Evolutionary conservation across 768 basidiomycete genomes (phyloP), one percentile per base, ranked within the genome.

Genomic region (Pluteus cervinus): DNA sequence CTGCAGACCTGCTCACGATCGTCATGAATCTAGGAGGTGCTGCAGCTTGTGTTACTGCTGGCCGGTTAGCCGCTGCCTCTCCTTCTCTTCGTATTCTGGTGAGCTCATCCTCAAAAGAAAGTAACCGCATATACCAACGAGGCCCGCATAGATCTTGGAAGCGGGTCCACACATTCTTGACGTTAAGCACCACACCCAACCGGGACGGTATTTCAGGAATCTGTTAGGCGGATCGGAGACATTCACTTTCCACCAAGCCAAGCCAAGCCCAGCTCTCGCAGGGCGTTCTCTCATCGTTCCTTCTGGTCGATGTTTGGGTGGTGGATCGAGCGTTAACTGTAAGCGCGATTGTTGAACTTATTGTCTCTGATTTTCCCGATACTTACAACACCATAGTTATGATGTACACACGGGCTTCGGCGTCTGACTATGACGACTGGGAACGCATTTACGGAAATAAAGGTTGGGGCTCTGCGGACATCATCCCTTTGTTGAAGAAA

Each of bases 361-460:
- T 1, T 23, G 24, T 22, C 5, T 37, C 3, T 29, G 5, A 18
- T 28, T 35, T 14, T 25, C 15, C 17, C 29, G 17, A 23, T 17
- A 5, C 11, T 10, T 17, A 36, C 18, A 47, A n/a, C 20, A 33
- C 18, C 7, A 16, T 25, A 71, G 69, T 69, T 42, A 63, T 65
- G 50, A 64, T 73, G 62, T 81, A 80, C 43, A 71, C 66, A 1
- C 69, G 80, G 15, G 69, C 76, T 12, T 55, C 72, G 5, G 71
- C 74, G 2, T 79, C 77, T 0, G 81, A 83, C 48, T 80, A 73
- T 32, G 75, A 83, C 44, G 73, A 73, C 33, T 81, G 79, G 80
- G 69, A 71, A 45, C 56, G 44, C 1, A 52, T 62, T 2, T 53
- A 72, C 16, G 62, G 62, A 3, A 79, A 81, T 49, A 53, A 66